phyloP scores from a whole-genome alignment of 176 grass and related monocot genomes.

The Zizania latifolia region DNA sequence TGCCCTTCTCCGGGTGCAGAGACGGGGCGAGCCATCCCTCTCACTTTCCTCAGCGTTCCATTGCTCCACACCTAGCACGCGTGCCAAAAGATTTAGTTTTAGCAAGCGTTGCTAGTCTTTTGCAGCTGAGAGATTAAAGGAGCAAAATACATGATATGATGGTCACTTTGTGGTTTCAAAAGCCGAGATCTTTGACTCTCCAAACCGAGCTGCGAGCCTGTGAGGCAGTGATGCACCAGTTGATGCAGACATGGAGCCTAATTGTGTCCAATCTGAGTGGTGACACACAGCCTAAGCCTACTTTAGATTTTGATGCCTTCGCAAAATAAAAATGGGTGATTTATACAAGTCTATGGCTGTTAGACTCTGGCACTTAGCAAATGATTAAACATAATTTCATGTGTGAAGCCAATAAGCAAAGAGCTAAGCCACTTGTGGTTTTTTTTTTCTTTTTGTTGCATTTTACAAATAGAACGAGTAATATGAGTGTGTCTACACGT shows the following conservation, averaged over 20 bases:
- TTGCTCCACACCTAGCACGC: conserved; percentile 76
- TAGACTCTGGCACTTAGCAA: background rate
- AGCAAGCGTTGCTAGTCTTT: background rate
- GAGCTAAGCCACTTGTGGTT: background rate
- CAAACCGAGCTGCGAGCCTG: background rate
- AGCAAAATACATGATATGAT: background rate
- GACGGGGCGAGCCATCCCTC: conserved; percentile 38
- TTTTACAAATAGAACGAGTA: background rate
- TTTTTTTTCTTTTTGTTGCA: background rate
- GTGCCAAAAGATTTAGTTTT: too few relatives aligned
- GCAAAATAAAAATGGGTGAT: conserved; percentile 13
- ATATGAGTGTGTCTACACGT: background rate
- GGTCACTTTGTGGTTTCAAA: conserved; percentile 12
- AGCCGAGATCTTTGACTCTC: conserved; percentile 1
- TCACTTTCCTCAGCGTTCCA: conserved; percentile 61
- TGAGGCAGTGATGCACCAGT: background rate
- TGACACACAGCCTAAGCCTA: conserved; percentile 12
- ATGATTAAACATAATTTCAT: too few relatives aligned
- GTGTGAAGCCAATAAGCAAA: too few relatives aligned
- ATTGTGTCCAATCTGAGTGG: conserved; percentile 4
- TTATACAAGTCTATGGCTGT: background rate
- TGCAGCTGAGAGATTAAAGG: conserved; percentile 16
- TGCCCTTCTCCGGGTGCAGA: background rate
- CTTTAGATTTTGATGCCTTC: conserved; percentile 22
- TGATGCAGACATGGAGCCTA: conserved; percentile 24